Percentiles rank a stretch among this genome's conserved stretches.
Conservation (phyloP, 192 early-diverging fungal species). For the Spizellomyces sp. region DNA sequence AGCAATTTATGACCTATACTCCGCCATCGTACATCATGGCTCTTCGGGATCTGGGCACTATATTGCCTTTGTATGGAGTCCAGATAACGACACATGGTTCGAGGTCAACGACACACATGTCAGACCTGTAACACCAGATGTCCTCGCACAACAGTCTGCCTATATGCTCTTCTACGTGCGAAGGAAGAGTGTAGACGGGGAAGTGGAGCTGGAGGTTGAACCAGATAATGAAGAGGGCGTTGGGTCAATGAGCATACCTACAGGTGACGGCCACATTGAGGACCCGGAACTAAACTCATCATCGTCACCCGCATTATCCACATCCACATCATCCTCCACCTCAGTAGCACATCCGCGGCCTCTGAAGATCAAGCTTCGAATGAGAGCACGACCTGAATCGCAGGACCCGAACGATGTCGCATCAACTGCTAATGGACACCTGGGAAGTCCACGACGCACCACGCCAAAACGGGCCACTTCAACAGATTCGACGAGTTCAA, state of each 20-base stretch:
- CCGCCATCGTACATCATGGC: slow-evolving; percentile 29
- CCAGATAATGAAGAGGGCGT: neutral
- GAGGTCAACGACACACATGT: slow-evolving; percentile 28
- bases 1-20: slow-evolving; percentile 21
- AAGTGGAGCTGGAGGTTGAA: neutral
- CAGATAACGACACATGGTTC: slow-evolving; percentile 28
- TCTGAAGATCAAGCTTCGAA: neutral
- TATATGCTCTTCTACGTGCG: slow-evolving; percentile 39
- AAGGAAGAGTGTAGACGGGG: neutral
- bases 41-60: slow-evolving; percentile 27
- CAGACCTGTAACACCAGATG: neutral
- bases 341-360: neutral
- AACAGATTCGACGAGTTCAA: too few relatives aligned
- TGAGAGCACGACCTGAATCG: neutral
- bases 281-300: too few relatives aligned
- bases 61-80: slow-evolving; percentile 17
- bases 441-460: too few relatives aligned
- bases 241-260: too few relatives aligned
- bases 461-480: too few relatives aligned
- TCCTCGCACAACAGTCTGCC: slow-evolving; percentile 3
- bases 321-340: neutral
- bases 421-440: too few relatives aligned
- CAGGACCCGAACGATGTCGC: neutral
- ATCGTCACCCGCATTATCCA: neutral
- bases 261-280: too few relatives aligned